Base-by-base conservation (phyloP, 1,284 basidiomycete genomes). In the Mrakiaceae sp. region DNA sequence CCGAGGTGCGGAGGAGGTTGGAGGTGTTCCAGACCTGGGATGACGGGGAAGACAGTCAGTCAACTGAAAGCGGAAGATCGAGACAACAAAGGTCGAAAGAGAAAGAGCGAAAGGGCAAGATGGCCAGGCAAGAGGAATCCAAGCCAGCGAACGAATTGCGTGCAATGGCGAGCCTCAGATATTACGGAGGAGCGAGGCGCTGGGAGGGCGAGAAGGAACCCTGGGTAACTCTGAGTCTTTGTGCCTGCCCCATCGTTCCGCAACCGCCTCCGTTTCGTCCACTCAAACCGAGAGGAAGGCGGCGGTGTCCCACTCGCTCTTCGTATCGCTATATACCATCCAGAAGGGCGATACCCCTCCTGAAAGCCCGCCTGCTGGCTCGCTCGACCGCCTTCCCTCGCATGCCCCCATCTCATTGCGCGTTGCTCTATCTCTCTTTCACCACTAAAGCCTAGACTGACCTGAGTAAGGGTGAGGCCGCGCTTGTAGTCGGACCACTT, bases 401-500 rank as follows among this genome's bases (percentile, higher is more conserved):
- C 11, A 11, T n/a, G 11, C 49, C 11, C 11, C 49, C n/a, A 51
- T 51, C n/a, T 51, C 27, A 14, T 5, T 11, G 12, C 12, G n/a
- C 42, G 44, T 14, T 43, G 27, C 44, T 16, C 40, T 43, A n/a
- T 8, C 27, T 5, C 50, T 42, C 52, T n/a, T 27, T 27, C 27
- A 27, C 27, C 27, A 27, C 27, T 27, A 27, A 27, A 27, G 16
- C 3, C 11, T 40, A 54, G 59, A 73, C 74, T 58, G 60, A 76
- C 75, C 80, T 93, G 85, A 72, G 93, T 95, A 80, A 94, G 81
- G 75, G 85, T 86, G 73, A 96, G 81, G 70, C 93, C 92, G 77
- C 93, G 89, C 79, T 86, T 85, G 81, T 83, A 84, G 82, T 94
- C 87, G 74, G 82, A 76, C 81, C 87, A 92, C 80, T 94, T 95